Evolutionary conservation across 1,139 yeast species (phyloP), one percentile per base, ranked within the genome.

Genomic region (Eremothecium cymbalariae): DNA sequence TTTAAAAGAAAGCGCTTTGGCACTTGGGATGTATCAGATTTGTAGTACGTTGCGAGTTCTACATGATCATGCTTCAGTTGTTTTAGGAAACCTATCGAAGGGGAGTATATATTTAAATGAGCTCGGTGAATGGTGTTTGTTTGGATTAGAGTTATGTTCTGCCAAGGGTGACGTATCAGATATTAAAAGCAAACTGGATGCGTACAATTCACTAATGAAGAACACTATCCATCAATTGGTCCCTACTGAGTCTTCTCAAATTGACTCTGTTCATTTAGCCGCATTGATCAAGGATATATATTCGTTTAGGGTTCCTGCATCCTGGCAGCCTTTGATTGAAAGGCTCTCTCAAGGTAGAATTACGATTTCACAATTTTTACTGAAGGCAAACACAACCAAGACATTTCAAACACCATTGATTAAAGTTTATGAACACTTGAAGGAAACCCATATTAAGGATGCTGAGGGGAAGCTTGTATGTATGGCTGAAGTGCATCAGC

Each of bases 51-150:
- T 85, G 41, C 68, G 67, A 42, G 75, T 77, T 43, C 64, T 86
- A 36, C 77, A 82, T 45, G 65, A 62, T 14, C 81, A 74, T 39
- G 84, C 83, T 13, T 60, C 67, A 15, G 72, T 79, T 18, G 62
- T 80, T 2, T 81, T 83, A 48, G 90, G 88, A 2, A 74, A 76
- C 40, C 50, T 86, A 24, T 67, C 72, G 42, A 48, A 62, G 18
- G 67, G 70, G 26, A 71, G 83, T 0, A 67, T 88, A 1, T 85
- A 61, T 55, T 75, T 84, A 9, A 80, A 72, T 37, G 70, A 67
- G 15, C 54, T 65, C 25, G 94, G 95, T 6, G 94, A 83, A 50
- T 84, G 95, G 93, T 80, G 77, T 40, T 55, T 88, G 17, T 82
- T 83, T 44, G 95, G 95, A 1, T 74, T 86, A 48, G 97, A 88